phyloP scores from a whole-genome alignment of 1,284 basidiomycete genomes.

The Trichosporon coremiiforme region DNA sequence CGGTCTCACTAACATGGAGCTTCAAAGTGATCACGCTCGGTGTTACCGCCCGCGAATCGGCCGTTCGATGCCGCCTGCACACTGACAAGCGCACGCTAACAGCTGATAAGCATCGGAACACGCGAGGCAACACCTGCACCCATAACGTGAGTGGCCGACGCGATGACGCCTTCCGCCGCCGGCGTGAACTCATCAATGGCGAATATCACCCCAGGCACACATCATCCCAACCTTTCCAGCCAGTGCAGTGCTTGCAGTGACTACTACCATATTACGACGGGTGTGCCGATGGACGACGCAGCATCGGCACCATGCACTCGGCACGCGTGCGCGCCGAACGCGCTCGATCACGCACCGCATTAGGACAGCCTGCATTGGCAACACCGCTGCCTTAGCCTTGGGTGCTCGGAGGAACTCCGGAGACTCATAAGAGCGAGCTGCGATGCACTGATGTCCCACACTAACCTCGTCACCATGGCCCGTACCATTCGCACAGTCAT shows the following conservation, averaged over 20 bases:
- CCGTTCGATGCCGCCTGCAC: background rate
- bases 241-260: background rate
- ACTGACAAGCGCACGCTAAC: background rate
- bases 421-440: background rate
- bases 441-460: background rate
- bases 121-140: background rate
- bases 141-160: background rate
- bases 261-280: background rate
- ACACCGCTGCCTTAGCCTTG: background rate
- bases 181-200: conserved; percentile 14
- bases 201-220: conserved; percentile 11
- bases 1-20: no score
- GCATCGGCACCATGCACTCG: background rate
- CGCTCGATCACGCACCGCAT: conserved; percentile 3
- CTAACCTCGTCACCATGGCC: background rate
- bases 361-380: conserved; percentile 5
- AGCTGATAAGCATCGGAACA: background rate
- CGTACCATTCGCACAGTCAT: conserved; percentile 26
- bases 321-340: background rate
- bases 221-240: background rate
- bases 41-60: background rate
- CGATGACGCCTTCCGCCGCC: conserved; percentile 16
- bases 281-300: background rate
- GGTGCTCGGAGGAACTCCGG: background rate
- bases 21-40: no score